These are phyloP conservation scores for Fagus sylvatica DNA, from an alignment of 306 rosid genomes.

Conservation along the genomic window DNA sequence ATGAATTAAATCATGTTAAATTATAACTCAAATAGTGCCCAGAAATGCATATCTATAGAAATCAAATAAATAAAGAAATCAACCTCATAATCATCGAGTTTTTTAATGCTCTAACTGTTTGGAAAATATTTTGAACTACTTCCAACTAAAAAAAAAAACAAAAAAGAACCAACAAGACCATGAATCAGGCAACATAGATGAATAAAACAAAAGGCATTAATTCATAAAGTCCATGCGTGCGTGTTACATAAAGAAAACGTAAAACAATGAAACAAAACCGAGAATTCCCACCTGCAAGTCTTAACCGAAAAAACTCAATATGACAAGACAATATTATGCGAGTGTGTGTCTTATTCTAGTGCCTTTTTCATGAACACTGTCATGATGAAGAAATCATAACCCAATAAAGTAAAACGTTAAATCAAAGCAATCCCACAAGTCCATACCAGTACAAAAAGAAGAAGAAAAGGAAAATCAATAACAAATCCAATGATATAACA, in stretches of 20 bases:
- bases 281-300: conserved; percentile 1
- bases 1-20: conserved; percentile 21
- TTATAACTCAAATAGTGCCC: not conserved
- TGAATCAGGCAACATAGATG: not conserved
- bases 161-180: not conserved
- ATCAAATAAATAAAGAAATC: not conserved
- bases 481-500: not conserved
- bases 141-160: not conserved
- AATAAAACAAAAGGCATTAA: not conserved
- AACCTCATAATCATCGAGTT: not conserved
- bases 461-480: not conserved
- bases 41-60: conserved; percentile 14
- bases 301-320: not conserved
- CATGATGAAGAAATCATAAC: conserved; percentile 5
- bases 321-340: not conserved
- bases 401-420: conserved; percentile 5
- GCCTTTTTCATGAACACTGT: not conserved
- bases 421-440: conserved; percentile 18
- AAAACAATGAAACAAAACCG: conserved; percentile 4
- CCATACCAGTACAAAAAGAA: conserved; percentile 7
- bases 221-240: no score
- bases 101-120: not conserved
- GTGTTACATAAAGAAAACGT: not conserved
- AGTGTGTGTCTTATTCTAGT: not conserved
- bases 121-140: conserved; percentile 16